A percentile compares a stretch with the other conserved stretches of the same genome.
phyloP scores from a whole-genome alignment of 305 asterid genomes.

The Stenogyne calaminthoides region DNA sequence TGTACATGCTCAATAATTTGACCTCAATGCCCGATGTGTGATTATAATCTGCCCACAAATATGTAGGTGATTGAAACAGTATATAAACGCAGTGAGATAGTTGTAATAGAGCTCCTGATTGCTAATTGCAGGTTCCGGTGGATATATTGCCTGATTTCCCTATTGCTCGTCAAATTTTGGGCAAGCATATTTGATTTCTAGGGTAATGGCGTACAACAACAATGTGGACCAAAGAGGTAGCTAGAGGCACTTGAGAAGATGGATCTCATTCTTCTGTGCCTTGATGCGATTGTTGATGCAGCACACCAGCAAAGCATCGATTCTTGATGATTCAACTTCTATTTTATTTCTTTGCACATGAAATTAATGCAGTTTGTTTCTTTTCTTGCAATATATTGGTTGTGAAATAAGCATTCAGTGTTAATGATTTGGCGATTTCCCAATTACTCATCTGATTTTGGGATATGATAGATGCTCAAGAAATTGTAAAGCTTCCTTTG shows the following conservation, averaged over 20 bases:
- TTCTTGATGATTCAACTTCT: slow-evolving; percentile 16
- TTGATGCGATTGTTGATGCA: slow-evolving; percentile 86
- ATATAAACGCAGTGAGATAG: no score
- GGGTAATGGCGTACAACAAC: background rate
- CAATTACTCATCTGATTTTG: no score
- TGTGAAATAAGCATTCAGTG: background rate
- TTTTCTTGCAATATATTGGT: background rate
- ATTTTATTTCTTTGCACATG: background rate
- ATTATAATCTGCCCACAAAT: no score
- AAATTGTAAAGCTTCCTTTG: no score
- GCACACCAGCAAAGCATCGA: background rate
- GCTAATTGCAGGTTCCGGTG: slow-evolving; percentile 80
- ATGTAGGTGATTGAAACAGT: no score
- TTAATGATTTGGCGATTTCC: background rate
- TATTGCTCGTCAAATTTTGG: slow-evolving; percentile 59
- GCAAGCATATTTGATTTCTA: slow-evolving; percentile 33
- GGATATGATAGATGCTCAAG: no score
- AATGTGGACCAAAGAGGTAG: slow-evolving; percentile 85
- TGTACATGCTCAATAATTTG: no score
- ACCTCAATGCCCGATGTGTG: no score
- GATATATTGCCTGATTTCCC: slow-evolving; percentile 86
- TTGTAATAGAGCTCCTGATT: background rate
- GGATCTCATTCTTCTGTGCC: slow-evolving; percentile 88
- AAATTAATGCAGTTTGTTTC: background rate
- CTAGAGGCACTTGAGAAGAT: slow-evolving; percentile 94